These are phyloP conservation scores for Aspergillus homomorphus DNA, from an alignment of 495 filamentous ascomycete species.

Conservation along the genomic window DNA sequence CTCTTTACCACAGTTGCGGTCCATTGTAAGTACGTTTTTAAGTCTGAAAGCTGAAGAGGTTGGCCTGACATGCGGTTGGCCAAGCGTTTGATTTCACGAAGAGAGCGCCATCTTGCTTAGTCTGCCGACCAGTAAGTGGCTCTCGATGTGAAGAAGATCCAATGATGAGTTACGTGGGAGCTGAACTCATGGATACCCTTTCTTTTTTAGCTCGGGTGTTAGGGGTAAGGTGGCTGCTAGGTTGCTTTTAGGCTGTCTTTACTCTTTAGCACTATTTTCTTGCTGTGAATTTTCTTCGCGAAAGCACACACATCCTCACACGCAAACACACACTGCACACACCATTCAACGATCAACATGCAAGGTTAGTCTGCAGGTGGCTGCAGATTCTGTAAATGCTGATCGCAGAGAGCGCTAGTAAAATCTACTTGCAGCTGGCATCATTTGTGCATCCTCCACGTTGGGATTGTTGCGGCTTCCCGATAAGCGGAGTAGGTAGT, in stretches of 20 bases:
- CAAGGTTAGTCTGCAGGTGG: neutral
- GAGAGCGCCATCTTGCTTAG: neutral
- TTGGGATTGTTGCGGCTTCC: neutral
- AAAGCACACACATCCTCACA: neutral
- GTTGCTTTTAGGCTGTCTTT: neutral
- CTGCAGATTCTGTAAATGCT: neutral
- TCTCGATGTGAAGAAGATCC: neutral
- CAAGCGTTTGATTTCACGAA: neutral
- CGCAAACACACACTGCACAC: neutral
- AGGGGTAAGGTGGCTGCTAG: too few species aligned
- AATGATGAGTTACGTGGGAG: neutral
- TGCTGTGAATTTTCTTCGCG: too few species aligned
- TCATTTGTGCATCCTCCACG: neutral
- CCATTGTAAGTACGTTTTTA: neutral
- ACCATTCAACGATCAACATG: neutral
- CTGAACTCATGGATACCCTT: neutral
- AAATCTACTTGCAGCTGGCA: neutral
- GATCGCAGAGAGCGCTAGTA: neutral
- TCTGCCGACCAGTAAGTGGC: neutral
- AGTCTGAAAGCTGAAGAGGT: neutral
- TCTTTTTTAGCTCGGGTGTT: neutral
- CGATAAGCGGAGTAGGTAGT: slow-evolving; percentile 5
- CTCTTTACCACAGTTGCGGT: neutral
- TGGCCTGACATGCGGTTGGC: neutral
- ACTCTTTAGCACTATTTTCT: too few species aligned